A percentile compares a stretch with the other conserved stretches of the same genome.
Evolutionary conservation across 257 asterid species (phyloP).

Genomic region (Gentiana macrophylla): DNA sequence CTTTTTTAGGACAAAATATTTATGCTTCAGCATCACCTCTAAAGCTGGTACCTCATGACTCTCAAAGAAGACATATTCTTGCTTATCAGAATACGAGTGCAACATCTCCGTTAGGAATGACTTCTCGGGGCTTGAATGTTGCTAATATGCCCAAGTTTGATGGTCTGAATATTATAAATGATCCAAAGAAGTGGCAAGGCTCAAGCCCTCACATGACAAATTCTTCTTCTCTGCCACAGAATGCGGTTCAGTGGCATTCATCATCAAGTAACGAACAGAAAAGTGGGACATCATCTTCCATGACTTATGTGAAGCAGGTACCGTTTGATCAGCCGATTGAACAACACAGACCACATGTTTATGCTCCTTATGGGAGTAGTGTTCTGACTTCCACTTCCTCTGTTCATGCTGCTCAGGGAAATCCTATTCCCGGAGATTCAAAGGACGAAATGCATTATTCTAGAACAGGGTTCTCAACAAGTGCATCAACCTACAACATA

Average conservation of each 20-base stretch:
- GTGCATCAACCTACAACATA: conserved; percentile 25
- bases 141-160: conserved; percentile 35
- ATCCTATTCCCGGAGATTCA: conserved; percentile 32
- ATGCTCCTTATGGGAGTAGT: conserved; percentile 30
- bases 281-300: conserved; percentile 32
- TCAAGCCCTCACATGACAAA: conserved; percentile 31
- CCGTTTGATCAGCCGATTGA: conserved; percentile 62
- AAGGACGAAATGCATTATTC: conserved; percentile 60
- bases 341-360: conserved; percentile 30
- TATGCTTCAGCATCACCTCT: conserved; percentile 37
- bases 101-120: conserved; percentile 34
- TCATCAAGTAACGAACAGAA: background rate
- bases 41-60: conserved; percentile 48
- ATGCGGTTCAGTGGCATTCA: too few relatives aligned
- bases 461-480: conserved; percentile 38
- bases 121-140: conserved; percentile 39
- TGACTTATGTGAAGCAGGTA: conserved; percentile 56
- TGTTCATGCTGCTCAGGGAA: conserved; percentile 36
- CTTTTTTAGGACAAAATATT: conserved; percentile 44
- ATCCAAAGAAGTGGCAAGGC: conserved; percentile 37
- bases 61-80: conserved; percentile 55
- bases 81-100: conserved; percentile 39
- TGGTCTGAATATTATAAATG: conserved; percentile 1
- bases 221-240: conserved; percentile 27
- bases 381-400: conserved; percentile 35